Base-by-base conservation (phyloP, 1,139 yeast genomes). In the Suhomyces coccinellae region DNA sequence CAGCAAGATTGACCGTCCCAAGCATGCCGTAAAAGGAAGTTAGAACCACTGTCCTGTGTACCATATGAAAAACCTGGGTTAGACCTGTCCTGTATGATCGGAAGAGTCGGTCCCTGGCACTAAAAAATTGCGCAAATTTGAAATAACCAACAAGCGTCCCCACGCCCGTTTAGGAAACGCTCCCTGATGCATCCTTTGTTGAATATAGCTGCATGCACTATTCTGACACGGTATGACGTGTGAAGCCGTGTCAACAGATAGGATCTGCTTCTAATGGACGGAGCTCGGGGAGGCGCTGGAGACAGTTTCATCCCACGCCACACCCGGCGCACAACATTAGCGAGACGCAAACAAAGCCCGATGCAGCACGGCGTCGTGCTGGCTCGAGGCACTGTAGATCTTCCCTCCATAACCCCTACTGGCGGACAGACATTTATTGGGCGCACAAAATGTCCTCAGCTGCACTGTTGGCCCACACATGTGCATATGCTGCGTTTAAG, bases 91-190 rank as follows among this genome's bases (percentile, higher is more conserved):
- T 34, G 13, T 34, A 26, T 13, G 17, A 13, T 16, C 36, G 36
- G 36, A 34, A 34, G 20, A 16, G 28, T 15, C 36, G 36, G 36
- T 34, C 36, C 36, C 36, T 34, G 36, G 26, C 26, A 27, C 36
- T 13, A 34, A 34, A 22, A 33, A 34, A 22, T 34, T 33, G 36
- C 36, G 36, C 36, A 4, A 16, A 9, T 24, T 34, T 12, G 29
- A 34, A 22, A 22, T 13, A 34, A n/a, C 17, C 29, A 29, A 24
- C 16, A 14, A n/a, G 16, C 36, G 22, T 34, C 22, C 10, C 24
- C 11, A 15, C 24, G 29, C 36, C 29, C 30, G 30, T 24, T 24
- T 16, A 8, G 22, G 29, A 22, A 22, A 20, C 30, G 36, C 29
- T 20, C 36, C 29, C 29, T 22, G 36, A 24, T 27, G 36, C 20